Percentiles rank a stretch among this genome's conserved stretches.
Conservation (phyloP, 306 rosid species). For the Sicyos baderoa region DNA sequence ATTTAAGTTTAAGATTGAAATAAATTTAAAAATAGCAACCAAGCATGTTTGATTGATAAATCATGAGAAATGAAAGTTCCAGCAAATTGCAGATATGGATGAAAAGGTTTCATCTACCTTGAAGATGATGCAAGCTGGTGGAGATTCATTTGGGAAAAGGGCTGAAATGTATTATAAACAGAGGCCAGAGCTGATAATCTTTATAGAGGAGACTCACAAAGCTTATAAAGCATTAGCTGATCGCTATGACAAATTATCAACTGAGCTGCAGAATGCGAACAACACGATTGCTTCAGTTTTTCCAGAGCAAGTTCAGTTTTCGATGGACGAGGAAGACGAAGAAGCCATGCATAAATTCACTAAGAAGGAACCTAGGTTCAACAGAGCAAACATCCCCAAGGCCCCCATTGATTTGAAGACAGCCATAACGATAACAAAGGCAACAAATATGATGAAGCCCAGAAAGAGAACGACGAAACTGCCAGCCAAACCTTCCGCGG, state of each 20-base stretch:
- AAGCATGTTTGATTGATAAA: no score
- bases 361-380: conserved; percentile 35
- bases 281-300: conserved; percentile 79
- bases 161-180: conserved; percentile 94
- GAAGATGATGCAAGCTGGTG: conserved; percentile 66
- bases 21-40: no score
- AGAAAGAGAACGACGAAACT: conserved; percentile 23
- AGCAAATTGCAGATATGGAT: conserved; percentile 70
- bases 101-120: conserved; percentile 57
- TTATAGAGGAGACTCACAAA: conserved; percentile 74
- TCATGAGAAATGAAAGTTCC: not conserved
- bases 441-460: conserved; percentile 35
- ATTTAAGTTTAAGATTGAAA: no score
- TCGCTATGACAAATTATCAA: conserved; percentile 86
- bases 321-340: conserved; percentile 85
- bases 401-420: conserved; percentile 54
- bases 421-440: conserved; percentile 27
- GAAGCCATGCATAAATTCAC: conserved; percentile 30
- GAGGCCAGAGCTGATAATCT: conserved; percentile 78
- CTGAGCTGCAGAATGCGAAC: conserved; percentile 92
- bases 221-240: conserved; percentile 90
- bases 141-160: conserved; percentile 94
- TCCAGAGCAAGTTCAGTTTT: conserved; percentile 78
- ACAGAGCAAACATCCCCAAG: conserved; percentile 42
- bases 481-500: not conserved